A percentile compares a stretch with the other conserved stretches of the same genome.
phyloP scores from a whole-genome alignment of 2,329 filamentous ascomycete genomes.

The Venturia asperata region DNA sequence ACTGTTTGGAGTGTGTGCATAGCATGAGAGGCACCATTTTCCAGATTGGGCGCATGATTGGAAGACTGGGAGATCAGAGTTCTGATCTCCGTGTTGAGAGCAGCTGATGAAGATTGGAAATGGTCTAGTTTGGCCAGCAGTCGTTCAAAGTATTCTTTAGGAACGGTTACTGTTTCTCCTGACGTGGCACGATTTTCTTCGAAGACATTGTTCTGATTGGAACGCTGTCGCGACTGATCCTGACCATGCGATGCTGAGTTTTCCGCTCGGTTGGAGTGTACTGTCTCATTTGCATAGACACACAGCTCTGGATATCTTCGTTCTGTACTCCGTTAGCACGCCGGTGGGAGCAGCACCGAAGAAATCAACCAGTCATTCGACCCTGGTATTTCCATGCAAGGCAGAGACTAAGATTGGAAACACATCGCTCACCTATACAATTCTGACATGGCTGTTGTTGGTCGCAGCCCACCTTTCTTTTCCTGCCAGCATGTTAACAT shows the following conservation, averaged over 20 bases:
- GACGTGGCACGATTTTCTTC: conserved; percentile 1
- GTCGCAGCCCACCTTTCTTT: conserved; percentile 43
- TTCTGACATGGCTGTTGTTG: conserved; percentile 43
- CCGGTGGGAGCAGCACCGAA: not conserved
- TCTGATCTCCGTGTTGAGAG: conserved; percentile 17
- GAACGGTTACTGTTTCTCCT: conserved; percentile 18
- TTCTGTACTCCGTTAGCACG: conserved; percentile 4
- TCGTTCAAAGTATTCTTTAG: conserved; percentile 17
- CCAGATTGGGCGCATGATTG: conserved; percentile 22
- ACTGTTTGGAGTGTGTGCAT: not conserved
- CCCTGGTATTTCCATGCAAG: not conserved
- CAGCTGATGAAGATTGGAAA: conserved; percentile 5
- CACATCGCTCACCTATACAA: conserved; percentile 35
- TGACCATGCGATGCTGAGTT: not conserved
- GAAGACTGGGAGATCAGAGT: conserved; percentile 18
- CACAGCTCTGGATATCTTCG: conserved; percentile 19
- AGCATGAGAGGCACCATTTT: conserved; percentile 24
- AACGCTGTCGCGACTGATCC: not conserved
- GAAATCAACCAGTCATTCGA: not conserved
- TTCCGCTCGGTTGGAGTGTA: conserved; percentile 1
- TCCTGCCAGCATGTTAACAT: conserved; percentile 11
- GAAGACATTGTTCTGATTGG: not conserved
- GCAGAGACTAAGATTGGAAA: not conserved
- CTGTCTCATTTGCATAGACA: conserved; percentile 13
- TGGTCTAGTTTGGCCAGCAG: conserved; percentile 15